These are phyloP conservation scores for Crithidia sp. DNA, from an alignment of 208 protist species.

Conservation along the genomic window DNA sequence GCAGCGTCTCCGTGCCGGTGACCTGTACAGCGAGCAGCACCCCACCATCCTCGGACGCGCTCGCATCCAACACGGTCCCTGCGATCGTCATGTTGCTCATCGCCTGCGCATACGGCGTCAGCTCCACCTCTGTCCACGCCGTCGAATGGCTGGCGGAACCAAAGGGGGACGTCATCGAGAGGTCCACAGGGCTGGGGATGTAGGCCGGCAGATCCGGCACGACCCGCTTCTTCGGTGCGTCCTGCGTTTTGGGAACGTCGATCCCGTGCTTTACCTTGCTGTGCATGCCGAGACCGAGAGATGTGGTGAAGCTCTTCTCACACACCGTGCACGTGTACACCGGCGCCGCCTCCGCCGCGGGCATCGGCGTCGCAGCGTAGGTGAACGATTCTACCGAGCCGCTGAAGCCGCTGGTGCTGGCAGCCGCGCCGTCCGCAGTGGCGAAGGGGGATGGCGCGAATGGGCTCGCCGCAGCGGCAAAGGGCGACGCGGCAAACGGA, in stretches of 20 bases:
- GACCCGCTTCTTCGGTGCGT: conserved; percentile 7
- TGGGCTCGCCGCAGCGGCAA: conserved; percentile 31
- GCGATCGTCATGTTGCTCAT: conserved; percentile 79
- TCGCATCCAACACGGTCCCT: conserved; percentile 51
- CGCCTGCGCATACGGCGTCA: conserved; percentile 70
- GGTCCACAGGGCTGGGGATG: conserved; percentile 89
- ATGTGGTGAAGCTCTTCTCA: conserved; percentile 61
- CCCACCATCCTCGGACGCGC: conserved; percentile 26
- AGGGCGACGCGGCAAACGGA: conserved; percentile 47
- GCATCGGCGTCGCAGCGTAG: conserved; percentile 8
- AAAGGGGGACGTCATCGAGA: conserved; percentile 85
- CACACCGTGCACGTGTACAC: conserved; percentile 66
- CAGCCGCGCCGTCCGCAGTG: conserved; percentile 3
- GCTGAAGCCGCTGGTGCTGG: background rate
- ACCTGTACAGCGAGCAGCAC: conserved; percentile 68
- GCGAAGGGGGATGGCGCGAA: conserved; percentile 24
- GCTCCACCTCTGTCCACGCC: conserved; percentile 73
- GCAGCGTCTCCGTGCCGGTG: conserved; percentile 21
- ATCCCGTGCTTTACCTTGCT: conserved; percentile 81
- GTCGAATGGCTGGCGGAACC: conserved; percentile 27
- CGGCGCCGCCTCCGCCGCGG: conserved; percentile 20
- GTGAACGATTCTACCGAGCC: background rate
- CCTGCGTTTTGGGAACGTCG: conserved; percentile 41
- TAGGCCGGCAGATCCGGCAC: conserved; percentile 70
- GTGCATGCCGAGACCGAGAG: conserved; percentile 80